Evolutionary conservation across 106 monocot genomes (phyloP).

Genomic region (Allium cepa): DNA sequence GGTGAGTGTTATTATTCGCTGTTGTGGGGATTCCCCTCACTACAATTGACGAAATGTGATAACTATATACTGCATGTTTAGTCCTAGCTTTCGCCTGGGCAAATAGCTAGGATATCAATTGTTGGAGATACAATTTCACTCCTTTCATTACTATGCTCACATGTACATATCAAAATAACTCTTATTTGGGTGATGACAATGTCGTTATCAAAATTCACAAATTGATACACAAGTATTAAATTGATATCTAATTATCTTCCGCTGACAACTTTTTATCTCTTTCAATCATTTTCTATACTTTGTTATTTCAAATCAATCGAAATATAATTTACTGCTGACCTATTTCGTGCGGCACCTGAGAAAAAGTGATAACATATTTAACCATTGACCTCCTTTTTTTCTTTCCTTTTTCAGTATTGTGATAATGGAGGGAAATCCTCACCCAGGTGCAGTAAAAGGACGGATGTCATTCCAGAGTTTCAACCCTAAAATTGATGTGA

Average conservation of each 20-base stretch:
- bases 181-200: too few species aligned
- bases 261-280: neutral
- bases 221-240: neutral
- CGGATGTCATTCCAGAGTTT: conserved; percentile 94
- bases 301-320: neutral
- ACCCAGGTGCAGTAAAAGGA: conserved; percentile 75
- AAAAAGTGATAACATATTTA: neutral
- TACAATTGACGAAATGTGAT: too few species aligned
- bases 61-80: too few species aligned
- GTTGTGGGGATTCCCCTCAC: too few species aligned
- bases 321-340: neutral
- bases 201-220: neutral
- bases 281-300: neutral
- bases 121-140: too few species aligned
- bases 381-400: neutral
- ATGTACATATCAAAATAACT: too few species aligned
- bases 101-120: too few species aligned
- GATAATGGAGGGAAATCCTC: conserved; percentile 89
- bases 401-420: conserved; percentile 53
- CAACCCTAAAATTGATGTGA: conserved; percentile 92
- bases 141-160: too few species aligned
- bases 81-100: too few species aligned
- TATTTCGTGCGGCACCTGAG: neutral
- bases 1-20: too few species aligned
- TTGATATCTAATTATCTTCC: neutral